These are phyloP conservation scores for Colletotrichum sp. DNA, from an alignment of 2,329 filamentous ascomycete genomes.

Conservation along the genomic window DNA sequence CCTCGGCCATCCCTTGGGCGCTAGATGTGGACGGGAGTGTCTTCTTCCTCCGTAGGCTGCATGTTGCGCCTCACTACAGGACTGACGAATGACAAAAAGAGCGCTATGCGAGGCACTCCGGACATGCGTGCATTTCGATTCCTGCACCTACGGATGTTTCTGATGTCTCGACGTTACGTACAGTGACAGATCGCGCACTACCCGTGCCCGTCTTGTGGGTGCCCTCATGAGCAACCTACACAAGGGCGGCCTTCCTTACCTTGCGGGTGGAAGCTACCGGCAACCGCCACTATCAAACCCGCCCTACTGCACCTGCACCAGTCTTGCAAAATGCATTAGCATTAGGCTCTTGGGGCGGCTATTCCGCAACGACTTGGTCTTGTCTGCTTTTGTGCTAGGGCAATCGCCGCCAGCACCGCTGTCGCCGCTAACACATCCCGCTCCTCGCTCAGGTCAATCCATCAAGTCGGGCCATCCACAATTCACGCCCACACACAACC, in stretches of 20 bases:
- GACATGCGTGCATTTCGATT: background rate
- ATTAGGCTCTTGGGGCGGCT: slow-evolving; percentile 19
- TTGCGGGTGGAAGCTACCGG: background rate
- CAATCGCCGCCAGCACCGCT: slow-evolving; percentile 13
- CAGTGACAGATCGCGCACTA: background rate
- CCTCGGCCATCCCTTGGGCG: slow-evolving; percentile 1
- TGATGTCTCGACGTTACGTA: background rate
- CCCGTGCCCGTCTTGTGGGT: background rate
- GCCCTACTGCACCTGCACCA: slow-evolving; percentile 6
- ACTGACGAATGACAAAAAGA: background rate
- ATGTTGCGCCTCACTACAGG: background rate
- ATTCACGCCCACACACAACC: background rate
- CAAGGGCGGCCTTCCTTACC: background rate
- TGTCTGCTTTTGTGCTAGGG: slow-evolving; percentile 13
- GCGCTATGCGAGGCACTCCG: background rate
- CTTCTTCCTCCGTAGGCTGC: background rate
- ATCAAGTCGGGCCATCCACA: slow-evolving; percentile 9
- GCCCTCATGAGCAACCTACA: background rate
- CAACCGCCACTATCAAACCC: background rate
- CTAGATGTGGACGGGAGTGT: background rate
- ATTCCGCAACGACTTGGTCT: slow-evolving; percentile 9
- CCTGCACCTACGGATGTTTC: background rate
- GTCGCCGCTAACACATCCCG: slow-evolving; percentile 9
- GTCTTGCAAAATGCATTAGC: background rate
- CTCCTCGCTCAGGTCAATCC: slow-evolving; percentile 4